Evolutionary conservation across 495 filamentous ascomycete species (phyloP).

Genomic region (Parmelia sp.): DNA sequence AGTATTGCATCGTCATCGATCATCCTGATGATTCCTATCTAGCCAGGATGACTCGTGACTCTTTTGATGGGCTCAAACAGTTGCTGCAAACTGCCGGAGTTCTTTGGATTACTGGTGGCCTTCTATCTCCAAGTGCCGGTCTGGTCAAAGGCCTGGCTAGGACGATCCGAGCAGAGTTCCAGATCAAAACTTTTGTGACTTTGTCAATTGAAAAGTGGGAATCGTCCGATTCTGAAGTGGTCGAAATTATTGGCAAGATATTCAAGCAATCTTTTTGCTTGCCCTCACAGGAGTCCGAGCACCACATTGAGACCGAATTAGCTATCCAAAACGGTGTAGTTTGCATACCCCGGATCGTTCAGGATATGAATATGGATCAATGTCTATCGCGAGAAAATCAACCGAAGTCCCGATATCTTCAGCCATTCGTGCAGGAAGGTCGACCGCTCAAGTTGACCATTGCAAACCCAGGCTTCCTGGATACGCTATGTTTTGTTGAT

Average conservation of each 20-base stretch:
- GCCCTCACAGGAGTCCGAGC: not conserved
- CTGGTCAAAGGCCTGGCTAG: slow-evolving; percentile 1
- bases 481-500: slow-evolving; percentile 23
- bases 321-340: slow-evolving; percentile 8
- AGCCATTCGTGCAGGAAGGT: not conserved
- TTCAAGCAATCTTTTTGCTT: not conserved
- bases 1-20: not conserved
- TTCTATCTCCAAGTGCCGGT: not conserved
- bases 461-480: slow-evolving; percentile 29
- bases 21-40: not conserved
- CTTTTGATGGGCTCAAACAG: not conserved
- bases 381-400: not conserved
- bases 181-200: not conserved
- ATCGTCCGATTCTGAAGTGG: not conserved
- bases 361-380: not conserved
- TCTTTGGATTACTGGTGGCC: slow-evolving; percentile 3
- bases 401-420: not conserved
- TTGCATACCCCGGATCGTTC: slow-evolving; percentile 5
- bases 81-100: not conserved
- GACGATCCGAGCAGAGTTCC: not conserved
- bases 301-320: not conserved
- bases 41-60: not conserved
- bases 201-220: not conserved
- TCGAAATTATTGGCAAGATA: not conserved
- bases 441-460: slow-evolving; percentile 30